Conservation (phyloP, 2,329 filamentous ascomycete species). For the Diplodia sapinea region DNA sequence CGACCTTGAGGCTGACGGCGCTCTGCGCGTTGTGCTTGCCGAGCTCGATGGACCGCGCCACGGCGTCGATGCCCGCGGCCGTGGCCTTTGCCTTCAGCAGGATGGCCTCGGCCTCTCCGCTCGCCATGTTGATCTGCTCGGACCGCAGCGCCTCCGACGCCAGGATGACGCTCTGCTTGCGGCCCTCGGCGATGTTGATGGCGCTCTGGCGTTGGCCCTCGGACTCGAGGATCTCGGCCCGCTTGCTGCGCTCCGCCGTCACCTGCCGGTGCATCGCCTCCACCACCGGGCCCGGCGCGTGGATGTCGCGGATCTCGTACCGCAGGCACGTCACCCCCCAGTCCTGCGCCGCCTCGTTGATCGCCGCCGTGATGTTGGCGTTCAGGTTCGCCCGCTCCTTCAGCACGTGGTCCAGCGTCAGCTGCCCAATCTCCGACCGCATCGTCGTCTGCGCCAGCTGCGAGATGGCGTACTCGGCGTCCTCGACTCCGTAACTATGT, state of each 20-base stretch:
- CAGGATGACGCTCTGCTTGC: slow-evolving; percentile 95
- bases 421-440: slow-evolving; percentile 96
- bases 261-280: slow-evolving; percentile 99
- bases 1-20: slow-evolving; percentile 85
- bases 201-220: slow-evolving; percentile 96
- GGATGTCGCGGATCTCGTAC: slow-evolving; percentile 98
- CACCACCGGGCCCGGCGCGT: slow-evolving; percentile 90
- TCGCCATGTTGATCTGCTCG: slow-evolving; percentile 91
- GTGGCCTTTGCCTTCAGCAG: slow-evolving; percentile 84
- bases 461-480: slow-evolving; percentile 97
- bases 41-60: slow-evolving; percentile 74
- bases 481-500: slow-evolving; percentile 90
- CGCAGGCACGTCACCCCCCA: slow-evolving; percentile 96
- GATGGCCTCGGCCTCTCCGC: slow-evolving; percentile 94
- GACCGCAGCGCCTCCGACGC: slow-evolving; percentile 89
- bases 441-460: slow-evolving; percentile 98
- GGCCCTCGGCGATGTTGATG: slow-evolving; percentile 98
- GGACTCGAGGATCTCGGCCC: slow-evolving; percentile 95
- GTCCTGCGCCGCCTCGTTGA: slow-evolving; percentile 95
- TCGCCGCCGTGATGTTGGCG: slow-evolving; percentile 97
- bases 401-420: slow-evolving; percentile 94
- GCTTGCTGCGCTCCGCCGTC: slow-evolving; percentile 94
- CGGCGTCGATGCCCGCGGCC: slow-evolving; percentile 83
- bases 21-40: slow-evolving; percentile 78
- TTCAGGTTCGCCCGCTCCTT: slow-evolving; percentile 97